phyloP scores from a whole-genome alignment of 768 basidiomycete species.

The Tylopilus cervinicoccineus region DNA sequence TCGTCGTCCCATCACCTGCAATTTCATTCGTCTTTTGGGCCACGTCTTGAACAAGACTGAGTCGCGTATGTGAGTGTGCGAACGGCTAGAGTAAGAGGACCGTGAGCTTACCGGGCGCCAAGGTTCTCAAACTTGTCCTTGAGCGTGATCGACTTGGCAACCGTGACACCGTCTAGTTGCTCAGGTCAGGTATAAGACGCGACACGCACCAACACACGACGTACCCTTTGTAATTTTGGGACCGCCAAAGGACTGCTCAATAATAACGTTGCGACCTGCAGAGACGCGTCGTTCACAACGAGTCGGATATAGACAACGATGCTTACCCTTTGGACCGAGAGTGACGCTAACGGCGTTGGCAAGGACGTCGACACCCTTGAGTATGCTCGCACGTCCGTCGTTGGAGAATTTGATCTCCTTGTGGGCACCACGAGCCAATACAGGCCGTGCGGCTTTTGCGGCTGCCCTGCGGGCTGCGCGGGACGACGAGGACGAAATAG shows the following conservation, averaged over 20 bases:
- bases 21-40: constrained; percentile 96
- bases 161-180: constrained; percentile 88
- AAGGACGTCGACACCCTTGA: constrained; percentile 94
- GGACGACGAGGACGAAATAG: constrained; percentile 62
- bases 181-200: constrained; percentile 2
- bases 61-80: constrained; percentile 3
- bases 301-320: neutral
- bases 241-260: constrained; percentile 87
- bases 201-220: constrained; percentile 12
- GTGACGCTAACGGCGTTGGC: constrained; percentile 97
- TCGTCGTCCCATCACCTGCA: constrained; percentile 97
- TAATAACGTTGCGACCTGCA: constrained; percentile 93
- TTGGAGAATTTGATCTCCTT: constrained; percentile 98
- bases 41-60: constrained; percentile 92
- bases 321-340: constrained; percentile 84
- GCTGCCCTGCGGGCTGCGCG: constrained; percentile 66
- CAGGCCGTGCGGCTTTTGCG: constrained; percentile 43
- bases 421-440: constrained; percentile 63
- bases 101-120: constrained; percentile 77
- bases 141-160: constrained; percentile 92
- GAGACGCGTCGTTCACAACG: constrained; percentile 11
- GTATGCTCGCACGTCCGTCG: constrained; percentile 88
- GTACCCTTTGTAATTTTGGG: constrained; percentile 95
- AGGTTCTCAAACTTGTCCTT: constrained; percentile 99
- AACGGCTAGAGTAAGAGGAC: neutral